These are phyloP conservation scores for Venturia asperata DNA, from an alignment of 2,329 filamentous ascomycete species.

Conservation along the genomic window DNA sequence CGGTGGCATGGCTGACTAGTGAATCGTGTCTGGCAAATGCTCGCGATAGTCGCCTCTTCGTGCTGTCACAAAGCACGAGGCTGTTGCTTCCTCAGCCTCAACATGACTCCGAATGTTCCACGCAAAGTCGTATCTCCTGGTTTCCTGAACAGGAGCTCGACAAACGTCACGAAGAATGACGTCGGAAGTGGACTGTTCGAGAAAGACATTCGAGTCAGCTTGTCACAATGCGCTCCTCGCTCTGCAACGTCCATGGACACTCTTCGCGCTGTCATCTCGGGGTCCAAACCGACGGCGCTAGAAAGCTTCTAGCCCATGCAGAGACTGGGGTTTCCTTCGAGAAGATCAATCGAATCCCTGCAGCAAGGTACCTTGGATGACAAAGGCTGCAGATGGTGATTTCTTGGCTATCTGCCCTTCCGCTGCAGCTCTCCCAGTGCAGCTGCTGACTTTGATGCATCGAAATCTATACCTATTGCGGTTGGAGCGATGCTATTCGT, in stretches of 20 bases:
- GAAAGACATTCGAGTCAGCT: slow-evolving; percentile 4
- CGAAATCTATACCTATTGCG: slow-evolving; percentile 8
- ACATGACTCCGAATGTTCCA: not conserved
- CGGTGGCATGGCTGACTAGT: not conserved
- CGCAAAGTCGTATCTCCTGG: not conserved
- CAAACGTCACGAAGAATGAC: not conserved
- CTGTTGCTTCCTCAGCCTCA: slow-evolving; percentile 9
- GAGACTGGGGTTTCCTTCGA: not conserved
- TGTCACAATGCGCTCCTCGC: slow-evolving; percentile 1
- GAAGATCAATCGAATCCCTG: slow-evolving; percentile 11
- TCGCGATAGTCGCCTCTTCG: slow-evolving; percentile 11
- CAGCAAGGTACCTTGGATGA: slow-evolving; percentile 11
- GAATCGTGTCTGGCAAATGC: not conserved
- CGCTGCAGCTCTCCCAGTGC: not conserved
- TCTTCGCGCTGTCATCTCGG: not conserved
- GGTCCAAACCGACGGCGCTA: slow-evolving; percentile 1
- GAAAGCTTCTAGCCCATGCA: slow-evolving; percentile 4
- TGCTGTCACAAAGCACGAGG: not conserved
- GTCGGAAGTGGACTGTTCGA: not conserved
- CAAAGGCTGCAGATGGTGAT: slow-evolving; percentile 13
- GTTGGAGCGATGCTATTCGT: slow-evolving; percentile 10
- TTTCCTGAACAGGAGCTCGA: not conserved
- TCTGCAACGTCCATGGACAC: not conserved
- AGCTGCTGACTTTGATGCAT: slow-evolving; percentile 14
- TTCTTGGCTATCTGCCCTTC: not conserved